A percentile compares a stretch with the other conserved stretches of the same genome.
Evolutionary conservation across 768 basidiomycete species (phyloP).

Genomic region (Mycena indigotica): DNA sequence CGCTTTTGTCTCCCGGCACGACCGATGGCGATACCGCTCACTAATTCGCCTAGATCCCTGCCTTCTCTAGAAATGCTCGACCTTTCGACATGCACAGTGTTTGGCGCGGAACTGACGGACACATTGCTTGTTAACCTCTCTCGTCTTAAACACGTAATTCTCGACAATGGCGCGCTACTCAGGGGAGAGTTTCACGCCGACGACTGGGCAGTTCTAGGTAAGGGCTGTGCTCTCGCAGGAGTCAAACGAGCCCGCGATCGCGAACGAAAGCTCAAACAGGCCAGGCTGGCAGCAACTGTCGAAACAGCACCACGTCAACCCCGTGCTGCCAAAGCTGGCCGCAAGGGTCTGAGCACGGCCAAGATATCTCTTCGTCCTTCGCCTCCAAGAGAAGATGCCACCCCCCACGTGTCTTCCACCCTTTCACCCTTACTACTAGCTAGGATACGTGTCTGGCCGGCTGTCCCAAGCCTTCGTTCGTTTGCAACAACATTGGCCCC

Average conservation of each 20-base stretch:
- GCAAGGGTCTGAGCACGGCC: constrained; percentile 65
- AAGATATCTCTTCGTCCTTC: constrained; percentile 59
- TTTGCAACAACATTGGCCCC: constrained; percentile 46
- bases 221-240: constrained; percentile 61
- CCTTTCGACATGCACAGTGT: constrained; percentile 68
- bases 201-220: constrained; percentile 65
- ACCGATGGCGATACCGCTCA: constrained; percentile 49
- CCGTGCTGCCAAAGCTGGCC: constrained; percentile 40
- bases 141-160: constrained; percentile 61
- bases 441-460: constrained; percentile 61
- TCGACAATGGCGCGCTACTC: constrained; percentile 67
- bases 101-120: constrained; percentile 52
- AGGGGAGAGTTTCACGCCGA: constrained; percentile 55
- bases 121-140: constrained; percentile 53
- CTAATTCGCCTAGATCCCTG: constrained; percentile 31
- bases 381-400: constrained; percentile 17
- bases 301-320: constrained; percentile 9
- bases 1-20: constrained; percentile 74
- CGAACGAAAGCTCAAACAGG: constrained; percentile 59
- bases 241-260: constrained; percentile 62
- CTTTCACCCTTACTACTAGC: constrained; percentile 10
- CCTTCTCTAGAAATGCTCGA: constrained; percentile 67
- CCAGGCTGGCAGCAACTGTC: constrained; percentile 46
- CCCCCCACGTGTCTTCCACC: constrained; percentile 12
- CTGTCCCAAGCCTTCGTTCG: constrained; percentile 49